Percentiles rank a stretch among this genome's conserved stretches.
Conservation (phyloP, 805 yeast genomes). For the Candida sithepensis region DNA sequence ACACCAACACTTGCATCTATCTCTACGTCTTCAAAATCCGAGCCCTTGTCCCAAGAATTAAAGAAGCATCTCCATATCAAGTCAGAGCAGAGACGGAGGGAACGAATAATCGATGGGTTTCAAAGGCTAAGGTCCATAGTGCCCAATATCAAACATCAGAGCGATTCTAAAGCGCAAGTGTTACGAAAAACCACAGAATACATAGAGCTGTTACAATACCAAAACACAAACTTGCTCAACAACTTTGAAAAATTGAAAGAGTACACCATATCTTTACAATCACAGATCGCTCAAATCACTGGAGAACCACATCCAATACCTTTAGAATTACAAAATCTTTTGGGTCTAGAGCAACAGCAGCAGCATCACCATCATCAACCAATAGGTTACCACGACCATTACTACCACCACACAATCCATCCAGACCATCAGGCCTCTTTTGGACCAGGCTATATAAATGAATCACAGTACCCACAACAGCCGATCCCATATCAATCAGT, state of each 20-base stretch:
- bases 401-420: neutral
- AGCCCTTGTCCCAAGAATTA: conserved; percentile 17
- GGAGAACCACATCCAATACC: conserved; percentile 11
- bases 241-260: conserved; percentile 20
- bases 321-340: conserved; percentile 7
- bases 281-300: conserved; percentile 12
- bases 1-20: neutral
- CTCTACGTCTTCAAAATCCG: too few species aligned
- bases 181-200: conserved; percentile 40
- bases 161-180: conserved; percentile 44
- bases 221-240: conserved; percentile 19
- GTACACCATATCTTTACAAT: conserved; percentile 17
- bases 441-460: neutral
- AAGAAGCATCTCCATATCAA: conserved; percentile 39
- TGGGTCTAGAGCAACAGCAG: neutral
- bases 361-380: neutral
- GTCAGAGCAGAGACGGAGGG: conserved; percentile 44
- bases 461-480: neutral
- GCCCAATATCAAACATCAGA: conserved; percentile 38
- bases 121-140: conserved; percentile 35
- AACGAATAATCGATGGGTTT: conserved; percentile 44
- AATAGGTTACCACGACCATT: neutral
- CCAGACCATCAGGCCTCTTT: conserved; percentile 1
- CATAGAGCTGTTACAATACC: conserved; percentile 35
- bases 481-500: too few species aligned